Conservation (phyloP, 108 stramenopile genomes). For the Skeletonema costatum region DNA sequence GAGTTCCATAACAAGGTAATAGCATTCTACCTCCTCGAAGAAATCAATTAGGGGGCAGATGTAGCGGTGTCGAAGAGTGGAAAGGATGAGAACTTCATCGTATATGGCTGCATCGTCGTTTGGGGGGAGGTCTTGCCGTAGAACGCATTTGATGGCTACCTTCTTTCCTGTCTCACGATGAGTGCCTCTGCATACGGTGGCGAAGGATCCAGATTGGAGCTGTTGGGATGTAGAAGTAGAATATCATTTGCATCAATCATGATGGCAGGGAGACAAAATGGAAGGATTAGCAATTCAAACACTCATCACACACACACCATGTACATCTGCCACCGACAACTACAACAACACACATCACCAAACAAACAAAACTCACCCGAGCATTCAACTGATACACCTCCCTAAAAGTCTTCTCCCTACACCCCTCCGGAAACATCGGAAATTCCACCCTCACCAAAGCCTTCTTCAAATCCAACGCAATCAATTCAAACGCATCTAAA, state of each 20-base stretch:
- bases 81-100: constrained; percentile 90
- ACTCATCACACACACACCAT: background rate
- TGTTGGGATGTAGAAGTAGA: background rate
- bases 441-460: constrained; percentile 69
- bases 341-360: background rate
- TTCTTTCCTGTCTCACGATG: constrained; percentile 79
- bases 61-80: constrained; percentile 80
- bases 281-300: background rate
- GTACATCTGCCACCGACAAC: background rate
- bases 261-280: background rate
- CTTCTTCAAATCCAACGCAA: constrained; percentile 60
- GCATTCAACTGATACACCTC: constrained; percentile 86
- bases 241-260: background rate
- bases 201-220: constrained; percentile 86
- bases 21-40: constrained; percentile 83
- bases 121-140: constrained; percentile 77
- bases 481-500: constrained; percentile 44
- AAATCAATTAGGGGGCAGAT: constrained; percentile 94
- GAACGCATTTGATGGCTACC: constrained; percentile 86
- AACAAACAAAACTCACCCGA: constrained; percentile 53
- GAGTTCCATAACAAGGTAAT: constrained; percentile 90
- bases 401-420: constrained; percentile 68
- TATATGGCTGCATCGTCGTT: constrained; percentile 82
- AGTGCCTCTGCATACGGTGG: constrained; percentile 82
- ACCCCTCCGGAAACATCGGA: constrained; percentile 78